These are phyloP conservation scores for Colletotrichum graminicola DNA, from an alignment of 2,329 filamentous ascomycete genomes.

Conservation along the genomic window DNA sequence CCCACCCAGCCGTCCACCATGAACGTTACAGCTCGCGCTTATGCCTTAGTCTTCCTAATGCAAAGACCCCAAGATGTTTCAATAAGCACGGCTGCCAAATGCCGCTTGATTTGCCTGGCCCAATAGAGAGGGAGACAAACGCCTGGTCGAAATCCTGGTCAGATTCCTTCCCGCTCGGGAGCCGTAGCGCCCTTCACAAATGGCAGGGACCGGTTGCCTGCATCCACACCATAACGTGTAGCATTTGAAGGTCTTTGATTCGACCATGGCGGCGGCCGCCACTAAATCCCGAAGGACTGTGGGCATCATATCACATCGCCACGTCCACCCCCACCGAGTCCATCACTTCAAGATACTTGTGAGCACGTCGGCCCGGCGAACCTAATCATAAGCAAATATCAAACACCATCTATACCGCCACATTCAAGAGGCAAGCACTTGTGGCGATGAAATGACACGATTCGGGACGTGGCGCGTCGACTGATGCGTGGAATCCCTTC, in stretches of 20 bases:
- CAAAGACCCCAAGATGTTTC: slow-evolving; percentile 21
- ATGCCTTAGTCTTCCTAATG: slow-evolving; percentile 2
- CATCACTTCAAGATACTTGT: neutral
- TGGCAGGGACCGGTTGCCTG: slow-evolving; percentile 27
- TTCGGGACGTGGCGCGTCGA: neutral
- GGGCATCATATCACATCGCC: slow-evolving; percentile 13
- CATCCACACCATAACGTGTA: neutral
- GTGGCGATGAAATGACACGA: neutral
- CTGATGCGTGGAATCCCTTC: neutral
- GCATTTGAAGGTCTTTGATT: slow-evolving; percentile 29
- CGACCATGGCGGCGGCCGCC: slow-evolving; percentile 24
- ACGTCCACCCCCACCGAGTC: neutral
- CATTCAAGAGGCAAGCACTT: neutral
- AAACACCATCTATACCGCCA: neutral
- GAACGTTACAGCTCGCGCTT: neutral
- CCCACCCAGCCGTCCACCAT: neutral
- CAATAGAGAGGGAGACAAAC: neutral
- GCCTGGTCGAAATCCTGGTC: neutral
- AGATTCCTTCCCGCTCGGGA: slow-evolving; percentile 28
- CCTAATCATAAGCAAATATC: neutral
- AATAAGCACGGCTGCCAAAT: slow-evolving; percentile 11
- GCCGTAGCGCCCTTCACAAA: slow-evolving; percentile 22
- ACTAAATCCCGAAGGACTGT: slow-evolving; percentile 6
- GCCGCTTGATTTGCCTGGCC: slow-evolving; percentile 3
- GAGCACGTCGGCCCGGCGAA: neutral